A percentile compares a stretch with the other conserved stretches of the same genome.
Evolutionary conservation across 495 filamentous ascomycete genomes (phyloP).

Genomic region (Aspergillus taichungensis): DNA sequence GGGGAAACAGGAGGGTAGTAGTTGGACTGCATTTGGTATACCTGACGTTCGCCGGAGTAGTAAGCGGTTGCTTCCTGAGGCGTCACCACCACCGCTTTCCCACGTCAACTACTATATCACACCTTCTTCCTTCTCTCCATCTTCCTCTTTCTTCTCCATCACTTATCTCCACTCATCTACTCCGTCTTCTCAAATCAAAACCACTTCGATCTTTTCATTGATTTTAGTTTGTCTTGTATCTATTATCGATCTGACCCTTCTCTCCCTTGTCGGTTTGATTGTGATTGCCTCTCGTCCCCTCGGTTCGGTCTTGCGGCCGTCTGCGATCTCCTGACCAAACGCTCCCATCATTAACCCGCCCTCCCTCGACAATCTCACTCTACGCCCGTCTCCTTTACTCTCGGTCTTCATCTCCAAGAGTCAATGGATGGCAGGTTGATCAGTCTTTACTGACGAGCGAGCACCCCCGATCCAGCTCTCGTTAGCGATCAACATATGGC

Average conservation of each 20-base stretch:
- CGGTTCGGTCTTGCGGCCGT: too few species aligned
- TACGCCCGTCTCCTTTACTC: constrained; percentile 10
- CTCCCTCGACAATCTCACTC: constrained; percentile 6
- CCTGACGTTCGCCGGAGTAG: constrained; percentile 31
- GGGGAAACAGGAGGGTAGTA: neutral
- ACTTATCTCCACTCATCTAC: constrained; percentile 2
- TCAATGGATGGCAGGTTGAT: constrained; percentile 43
- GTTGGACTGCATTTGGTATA: constrained; percentile 28
- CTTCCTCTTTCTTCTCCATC: neutral
- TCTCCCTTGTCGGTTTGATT: too few species aligned
- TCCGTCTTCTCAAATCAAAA: neutral
- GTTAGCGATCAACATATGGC: constrained; percentile 42
- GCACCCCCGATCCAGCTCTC: constrained; percentile 24
- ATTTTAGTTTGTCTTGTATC: neutral
- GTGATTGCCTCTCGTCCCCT: too few species aligned
- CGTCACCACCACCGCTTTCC: constrained; percentile 26
- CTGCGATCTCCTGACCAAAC: too few species aligned
- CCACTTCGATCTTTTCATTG: neutral
- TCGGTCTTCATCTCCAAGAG: constrained; percentile 12
- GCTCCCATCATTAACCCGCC: too few species aligned
- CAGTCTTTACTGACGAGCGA: constrained; percentile 28
- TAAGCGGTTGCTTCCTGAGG: constrained; percentile 7
- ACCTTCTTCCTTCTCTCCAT: constrained; percentile 1
- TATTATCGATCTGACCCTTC: neutral
- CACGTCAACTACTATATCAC: constrained; percentile 16